Evolutionary conservation across 495 filamentous ascomycete species (phyloP).

Genomic region (Articulospora tetracladia): DNA sequence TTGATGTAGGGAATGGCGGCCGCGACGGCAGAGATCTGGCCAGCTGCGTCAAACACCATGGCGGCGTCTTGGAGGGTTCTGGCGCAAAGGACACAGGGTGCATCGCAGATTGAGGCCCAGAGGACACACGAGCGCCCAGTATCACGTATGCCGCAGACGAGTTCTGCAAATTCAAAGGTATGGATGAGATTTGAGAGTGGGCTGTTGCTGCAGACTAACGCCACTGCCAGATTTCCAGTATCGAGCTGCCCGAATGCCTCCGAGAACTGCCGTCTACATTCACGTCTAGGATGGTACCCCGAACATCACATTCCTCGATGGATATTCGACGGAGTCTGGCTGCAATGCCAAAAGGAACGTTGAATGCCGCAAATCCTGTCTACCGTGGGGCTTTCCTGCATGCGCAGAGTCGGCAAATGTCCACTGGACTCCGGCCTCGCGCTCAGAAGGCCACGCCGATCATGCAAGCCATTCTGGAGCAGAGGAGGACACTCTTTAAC

Average conservation of each 20-base stretch:
- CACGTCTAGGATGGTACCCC: conserved; percentile 7
- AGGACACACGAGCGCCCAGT: conserved; percentile 11
- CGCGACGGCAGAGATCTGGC: conserved; percentile 50
- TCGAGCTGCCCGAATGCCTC: conserved; percentile 20
- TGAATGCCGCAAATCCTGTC: conserved; percentile 36
- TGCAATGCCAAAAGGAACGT: conserved; percentile 26
- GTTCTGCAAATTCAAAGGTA: conserved; percentile 9
- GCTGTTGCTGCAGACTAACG: conserved; percentile 5
- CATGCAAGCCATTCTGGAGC: conserved; percentile 18
- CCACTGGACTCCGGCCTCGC: conserved; percentile 12
- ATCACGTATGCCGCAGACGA: neutral
- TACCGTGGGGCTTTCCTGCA: conserved; percentile 24
- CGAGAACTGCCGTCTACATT: conserved; percentile 16
- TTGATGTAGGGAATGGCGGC: conserved; percentile 41
- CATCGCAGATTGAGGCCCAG: conserved; percentile 4
- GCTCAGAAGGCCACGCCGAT: conserved; percentile 10
- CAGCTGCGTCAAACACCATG: conserved; percentile 47
- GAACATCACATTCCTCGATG: conserved; percentile 12
- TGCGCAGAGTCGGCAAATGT: conserved; percentile 17
- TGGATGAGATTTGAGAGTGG: neutral
- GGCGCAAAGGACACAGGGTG: conserved; percentile 7
- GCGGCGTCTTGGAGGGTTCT: conserved; percentile 37
- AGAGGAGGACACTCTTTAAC: conserved; percentile 21
- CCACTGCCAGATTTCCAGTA: neutral
- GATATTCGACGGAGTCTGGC: conserved; percentile 29